A percentile compares a stretch with the other conserved stretches of the same genome.
These are phyloP conservation scores for Fusarium xyrophilum DNA, from an alignment of 2,329 filamentous ascomycete species.

Conservation along the genomic window DNA sequence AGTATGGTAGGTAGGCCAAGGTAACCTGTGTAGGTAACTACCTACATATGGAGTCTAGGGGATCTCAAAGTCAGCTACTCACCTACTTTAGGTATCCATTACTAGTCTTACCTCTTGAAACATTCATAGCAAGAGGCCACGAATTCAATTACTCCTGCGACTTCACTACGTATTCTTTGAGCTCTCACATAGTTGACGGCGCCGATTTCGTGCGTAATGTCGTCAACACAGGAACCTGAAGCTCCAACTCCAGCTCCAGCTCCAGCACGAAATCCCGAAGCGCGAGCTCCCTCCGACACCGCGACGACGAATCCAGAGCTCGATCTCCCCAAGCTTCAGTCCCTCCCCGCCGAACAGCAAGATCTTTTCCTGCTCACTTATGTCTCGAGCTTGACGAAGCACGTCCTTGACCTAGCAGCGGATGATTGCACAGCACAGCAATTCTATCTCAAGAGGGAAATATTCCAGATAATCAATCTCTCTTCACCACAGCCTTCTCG, in stretches of 20 bases:
- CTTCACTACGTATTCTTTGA: conserved; percentile 10
- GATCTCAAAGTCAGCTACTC: conserved; percentile 30
- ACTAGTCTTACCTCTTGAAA: conserved; percentile 23
- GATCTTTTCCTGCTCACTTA: conserved; percentile 93
- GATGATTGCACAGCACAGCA: conserved; percentile 90
- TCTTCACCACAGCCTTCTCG: conserved; percentile 83
- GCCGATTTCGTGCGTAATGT: conserved; percentile 43
- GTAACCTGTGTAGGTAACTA: too few species aligned
- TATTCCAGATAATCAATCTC: conserved; percentile 90
- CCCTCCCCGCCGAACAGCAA: conserved; percentile 91
- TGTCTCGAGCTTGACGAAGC: conserved; percentile 79
- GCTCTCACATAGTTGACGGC: conserved; percentile 31
- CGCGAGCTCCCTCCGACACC: conserved; percentile 47
- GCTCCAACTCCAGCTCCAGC: conserved; percentile 45
- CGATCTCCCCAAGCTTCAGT: conserved; percentile 86
- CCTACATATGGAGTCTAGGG: neutral
- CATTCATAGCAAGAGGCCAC: conserved; percentile 17
- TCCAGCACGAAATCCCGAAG: conserved; percentile 42
- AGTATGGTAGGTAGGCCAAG: neutral
- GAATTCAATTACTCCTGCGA: conserved; percentile 7
- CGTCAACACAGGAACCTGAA: conserved; percentile 48
- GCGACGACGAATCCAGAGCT: conserved; percentile 74
- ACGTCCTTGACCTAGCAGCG: conserved; percentile 75
- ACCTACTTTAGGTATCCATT: neutral
- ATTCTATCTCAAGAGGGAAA: conserved; percentile 89